Conservation (phyloP, 768 basidiomycete genomes). For the Rhizopogon vulgaris region DNA sequence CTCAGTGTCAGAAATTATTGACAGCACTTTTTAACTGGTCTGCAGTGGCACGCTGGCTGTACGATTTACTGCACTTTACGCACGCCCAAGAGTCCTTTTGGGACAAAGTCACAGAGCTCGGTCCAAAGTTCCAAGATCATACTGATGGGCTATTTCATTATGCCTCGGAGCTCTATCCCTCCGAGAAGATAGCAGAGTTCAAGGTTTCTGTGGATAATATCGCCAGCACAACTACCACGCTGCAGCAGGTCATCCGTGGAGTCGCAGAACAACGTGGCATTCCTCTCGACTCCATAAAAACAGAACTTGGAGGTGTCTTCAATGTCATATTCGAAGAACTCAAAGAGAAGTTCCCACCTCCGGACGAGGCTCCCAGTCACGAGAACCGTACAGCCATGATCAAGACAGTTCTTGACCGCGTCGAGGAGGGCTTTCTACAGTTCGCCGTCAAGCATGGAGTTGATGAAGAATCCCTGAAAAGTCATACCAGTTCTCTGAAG, state of each 20-base stretch:
- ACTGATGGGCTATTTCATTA: not conserved
- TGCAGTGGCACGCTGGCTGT: not conserved
- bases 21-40: not conserved
- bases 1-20: not conserved
- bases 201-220: not conserved
- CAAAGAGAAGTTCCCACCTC: slow-evolving; percentile 19
- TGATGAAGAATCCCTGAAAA: slow-evolving; percentile 16
- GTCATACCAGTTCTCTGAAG: slow-evolving; percentile 18
- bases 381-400: slow-evolving; percentile 19
- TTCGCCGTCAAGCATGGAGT: slow-evolving; percentile 17
- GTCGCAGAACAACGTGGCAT: not conserved
- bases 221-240: not conserved
- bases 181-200: not conserved
- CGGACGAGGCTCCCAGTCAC: slow-evolving; percentile 26
- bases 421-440: slow-evolving; percentile 20
- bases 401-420: slow-evolving; percentile 14
- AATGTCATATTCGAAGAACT: slow-evolving; percentile 19
- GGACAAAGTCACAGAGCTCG: too few species aligned
- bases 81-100: too few species aligned
- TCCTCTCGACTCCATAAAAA: slow-evolving; percentile 12
- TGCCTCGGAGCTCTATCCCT: not conserved
- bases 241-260: not conserved
- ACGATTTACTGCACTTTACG: not conserved
- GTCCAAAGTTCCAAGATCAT: not conserved
- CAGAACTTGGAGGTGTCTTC: slow-evolving; percentile 10